A percentile compares a stretch with the other conserved stretches of the same genome.
phyloP scores from a whole-genome alignment of 129 eudicot genomes.

The Flaveria robusta region DNA sequence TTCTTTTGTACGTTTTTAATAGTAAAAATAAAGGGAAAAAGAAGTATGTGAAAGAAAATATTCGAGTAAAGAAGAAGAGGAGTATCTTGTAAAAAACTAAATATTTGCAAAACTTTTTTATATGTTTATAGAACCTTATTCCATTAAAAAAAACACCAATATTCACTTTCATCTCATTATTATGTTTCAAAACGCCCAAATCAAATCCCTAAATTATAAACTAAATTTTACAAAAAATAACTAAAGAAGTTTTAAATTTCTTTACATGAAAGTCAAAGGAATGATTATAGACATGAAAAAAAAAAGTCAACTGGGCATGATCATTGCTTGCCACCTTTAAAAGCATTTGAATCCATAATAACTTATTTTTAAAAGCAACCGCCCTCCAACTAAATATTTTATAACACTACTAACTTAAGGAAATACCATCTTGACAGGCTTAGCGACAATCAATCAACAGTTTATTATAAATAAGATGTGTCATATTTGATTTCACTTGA shows the following conservation, averaged over 20 bases:
- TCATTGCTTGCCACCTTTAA: slow-evolving; percentile 34
- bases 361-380: not conserved
- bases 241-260: too few relatives aligned
- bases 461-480: too few relatives aligned
- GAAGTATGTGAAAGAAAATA: too few relatives aligned
- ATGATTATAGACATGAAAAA: not conserved
- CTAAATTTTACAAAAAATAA: not conserved
- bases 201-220: not conserved
- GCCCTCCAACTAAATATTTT: not conserved
- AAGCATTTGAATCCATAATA: slow-evolving; percentile 17
- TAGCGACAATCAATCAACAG: not conserved
- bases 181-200: too few relatives aligned
- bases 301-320: slow-evolving; percentile 29
- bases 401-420: not conserved
- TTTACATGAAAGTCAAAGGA: slow-evolving; percentile 23
- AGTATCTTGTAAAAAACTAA: too few relatives aligned
- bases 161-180: too few relatives aligned
- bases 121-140: too few relatives aligned
- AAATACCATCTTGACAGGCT: not conserved
- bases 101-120: too few relatives aligned
- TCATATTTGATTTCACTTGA: not conserved
- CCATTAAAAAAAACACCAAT: too few relatives aligned
- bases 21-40: too few relatives aligned
- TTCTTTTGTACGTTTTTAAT: too few relatives aligned
- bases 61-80: too few relatives aligned